Percentiles rank a stretch among this genome's conserved stretches.
These are phyloP conservation scores for Aspergillus novoparasiticus DNA, from an alignment of 2,329 filamentous ascomycete genomes.

Conservation along the genomic window DNA sequence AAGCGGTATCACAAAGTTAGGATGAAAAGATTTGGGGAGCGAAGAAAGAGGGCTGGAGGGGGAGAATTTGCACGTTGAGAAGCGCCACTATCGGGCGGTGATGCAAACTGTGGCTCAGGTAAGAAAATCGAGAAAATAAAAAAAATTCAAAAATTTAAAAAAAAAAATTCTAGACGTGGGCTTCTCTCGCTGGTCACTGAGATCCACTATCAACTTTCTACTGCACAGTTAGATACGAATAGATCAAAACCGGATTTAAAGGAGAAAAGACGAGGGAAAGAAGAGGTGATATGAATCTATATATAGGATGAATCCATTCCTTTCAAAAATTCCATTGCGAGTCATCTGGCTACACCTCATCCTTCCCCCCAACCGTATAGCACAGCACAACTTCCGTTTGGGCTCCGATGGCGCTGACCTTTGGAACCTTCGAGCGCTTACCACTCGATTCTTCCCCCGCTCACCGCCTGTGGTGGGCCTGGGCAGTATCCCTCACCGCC, in stretches of 20 bases:
- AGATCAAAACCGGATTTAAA: background rate
- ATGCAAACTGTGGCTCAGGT: conserved; percentile 12
- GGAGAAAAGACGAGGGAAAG: background rate
- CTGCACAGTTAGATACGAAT: background rate
- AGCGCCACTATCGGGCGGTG: conserved; percentile 38
- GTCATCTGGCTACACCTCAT: background rate
- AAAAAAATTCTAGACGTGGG: conserved; percentile 18
- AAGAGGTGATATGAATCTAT: background rate
- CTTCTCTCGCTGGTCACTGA: conserved; percentile 21
- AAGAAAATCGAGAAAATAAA: background rate
- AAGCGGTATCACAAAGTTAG: conserved; percentile 10
- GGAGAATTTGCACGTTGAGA: conserved; percentile 43
- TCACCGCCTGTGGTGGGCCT: conserved; percentile 27
- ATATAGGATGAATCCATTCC: background rate
- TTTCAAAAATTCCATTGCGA: background rate
- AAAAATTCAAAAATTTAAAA: conserved; percentile 2
- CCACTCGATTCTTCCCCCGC: conserved; percentile 26
- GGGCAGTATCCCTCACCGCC: conserved; percentile 28
- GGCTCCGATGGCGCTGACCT: conserved; percentile 13
- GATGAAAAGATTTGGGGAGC: conserved; percentile 1
- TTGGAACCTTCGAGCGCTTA: conserved; percentile 46
- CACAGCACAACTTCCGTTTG: conserved; percentile 7
- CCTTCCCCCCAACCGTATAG: background rate
- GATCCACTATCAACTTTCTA: background rate
- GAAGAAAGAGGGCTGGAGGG: conserved; percentile 27